These are phyloP conservation scores for Naematelia encephala DNA, from an alignment of 768 basidiomycete species.

Conservation along the genomic window DNA sequence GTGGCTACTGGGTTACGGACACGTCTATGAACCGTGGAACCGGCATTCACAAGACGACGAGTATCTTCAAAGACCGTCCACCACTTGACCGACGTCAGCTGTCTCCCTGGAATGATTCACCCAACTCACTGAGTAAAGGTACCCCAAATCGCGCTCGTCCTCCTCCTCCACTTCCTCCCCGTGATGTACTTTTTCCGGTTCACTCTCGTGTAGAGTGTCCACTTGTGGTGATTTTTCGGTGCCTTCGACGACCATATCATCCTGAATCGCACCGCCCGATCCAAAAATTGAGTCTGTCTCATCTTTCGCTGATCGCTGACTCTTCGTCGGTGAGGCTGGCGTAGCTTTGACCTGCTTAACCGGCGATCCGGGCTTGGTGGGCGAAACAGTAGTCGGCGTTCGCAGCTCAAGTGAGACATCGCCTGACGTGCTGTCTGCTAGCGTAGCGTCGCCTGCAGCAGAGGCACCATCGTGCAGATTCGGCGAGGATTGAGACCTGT, in stretches of 20 bases:
- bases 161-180: neutral
- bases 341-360: neutral
- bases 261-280: neutral
- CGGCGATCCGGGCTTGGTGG: neutral
- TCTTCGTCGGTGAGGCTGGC: neutral
- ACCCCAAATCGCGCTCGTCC: neutral
- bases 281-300: neutral
- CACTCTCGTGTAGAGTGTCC: no score
- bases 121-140: slow-evolving; percentile 5
- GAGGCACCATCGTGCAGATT: neutral
- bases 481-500: neutral
- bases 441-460: neutral
- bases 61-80: slow-evolving; percentile 4
- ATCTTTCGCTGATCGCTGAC: neutral
- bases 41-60: neutral
- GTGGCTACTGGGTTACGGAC: neutral
- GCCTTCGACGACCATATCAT: no score
- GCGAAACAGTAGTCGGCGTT: slow-evolving; percentile 1
- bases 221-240: no score
- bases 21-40: neutral
- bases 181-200: neutral
- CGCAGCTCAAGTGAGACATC: slow-evolving; percentile 3
- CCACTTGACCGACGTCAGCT: slow-evolving; percentile 3
- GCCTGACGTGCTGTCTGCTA: neutral
- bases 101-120: neutral